Conservation (phyloP, 2,329 filamentous ascomycete species). For the Zymoseptoria crescenta region DNA sequence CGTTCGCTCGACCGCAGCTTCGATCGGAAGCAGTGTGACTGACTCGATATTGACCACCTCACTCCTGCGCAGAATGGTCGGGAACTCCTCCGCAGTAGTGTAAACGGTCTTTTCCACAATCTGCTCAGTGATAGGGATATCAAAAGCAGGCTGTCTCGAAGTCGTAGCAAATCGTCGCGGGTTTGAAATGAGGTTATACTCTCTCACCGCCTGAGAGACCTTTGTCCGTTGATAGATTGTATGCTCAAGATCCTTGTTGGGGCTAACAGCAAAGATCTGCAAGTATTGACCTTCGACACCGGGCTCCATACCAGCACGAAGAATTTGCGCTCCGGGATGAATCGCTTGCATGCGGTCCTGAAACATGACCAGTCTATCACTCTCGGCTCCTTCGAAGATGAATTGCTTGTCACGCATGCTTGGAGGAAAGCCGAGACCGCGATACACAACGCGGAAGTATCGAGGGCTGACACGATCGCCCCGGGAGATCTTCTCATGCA, state of each 20-base stretch:
- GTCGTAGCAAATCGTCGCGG: slow-evolving; percentile 74
- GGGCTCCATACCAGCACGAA: slow-evolving; percentile 58
- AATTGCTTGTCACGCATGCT: slow-evolving; percentile 82
- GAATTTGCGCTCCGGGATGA: slow-evolving; percentile 75
- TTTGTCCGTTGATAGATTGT: slow-evolving; percentile 83
- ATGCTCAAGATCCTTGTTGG: slow-evolving; percentile 73
- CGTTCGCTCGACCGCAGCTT: slow-evolving; percentile 86
- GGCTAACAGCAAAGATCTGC: slow-evolving; percentile 70
- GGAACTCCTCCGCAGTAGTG: slow-evolving; percentile 77
- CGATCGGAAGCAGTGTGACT: slow-evolving; percentile 61
- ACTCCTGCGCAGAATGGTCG: slow-evolving; percentile 79
- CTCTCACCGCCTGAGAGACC: slow-evolving; percentile 73
- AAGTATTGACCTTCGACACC: slow-evolving; percentile 88
- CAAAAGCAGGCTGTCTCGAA: slow-evolving; percentile 56
- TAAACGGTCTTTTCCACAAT: slow-evolving; percentile 78
- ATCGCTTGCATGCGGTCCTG: slow-evolving; percentile 88
- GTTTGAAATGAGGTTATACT: slow-evolving; percentile 72
- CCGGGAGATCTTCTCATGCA: slow-evolving; percentile 82
- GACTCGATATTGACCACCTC: slow-evolving; percentile 68
- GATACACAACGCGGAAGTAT: slow-evolving; percentile 88
- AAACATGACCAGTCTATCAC: slow-evolving; percentile 71
- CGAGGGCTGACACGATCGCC: slow-evolving; percentile 70
- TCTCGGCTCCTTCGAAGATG: slow-evolving; percentile 75
- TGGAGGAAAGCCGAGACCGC: slow-evolving; percentile 77
- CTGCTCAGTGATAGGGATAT: slow-evolving; percentile 61